Conservation (phyloP, 768 basidiomycete species). For the Tubosaeta sp. region DNA sequence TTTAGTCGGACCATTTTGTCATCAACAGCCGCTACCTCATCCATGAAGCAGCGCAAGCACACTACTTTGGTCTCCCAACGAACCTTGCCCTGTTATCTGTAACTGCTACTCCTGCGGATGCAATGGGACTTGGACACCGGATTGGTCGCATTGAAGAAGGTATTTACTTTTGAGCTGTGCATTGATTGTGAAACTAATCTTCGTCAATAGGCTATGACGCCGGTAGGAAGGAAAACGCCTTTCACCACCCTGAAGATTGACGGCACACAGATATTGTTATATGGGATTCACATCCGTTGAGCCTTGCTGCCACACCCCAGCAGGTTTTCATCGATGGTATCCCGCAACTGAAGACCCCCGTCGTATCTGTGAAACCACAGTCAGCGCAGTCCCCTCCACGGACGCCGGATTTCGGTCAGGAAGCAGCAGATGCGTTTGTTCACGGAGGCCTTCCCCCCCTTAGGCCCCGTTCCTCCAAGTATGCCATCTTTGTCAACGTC, state of each 20-base stretch:
- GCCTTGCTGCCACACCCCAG: constrained; percentile 66
- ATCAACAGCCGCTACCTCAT: constrained; percentile 64
- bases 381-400: constrained; percentile 45
- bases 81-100: constrained; percentile 60
- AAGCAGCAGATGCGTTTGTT: constrained; percentile 54
- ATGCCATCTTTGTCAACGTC: constrained; percentile 66
- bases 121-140: constrained; percentile 70
- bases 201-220: constrained; percentile 40
- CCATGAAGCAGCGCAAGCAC: constrained; percentile 68
- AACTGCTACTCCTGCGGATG: constrained; percentile 61
- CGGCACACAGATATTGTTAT: constrained; percentile 57
- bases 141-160: constrained; percentile 60
- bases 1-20: constrained; percentile 54
- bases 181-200: background rate
- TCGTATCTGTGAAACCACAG: constrained; percentile 35
- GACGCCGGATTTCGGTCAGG: constrained; percentile 64
- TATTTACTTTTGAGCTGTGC: background rate
- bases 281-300: constrained; percentile 74
- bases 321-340: constrained; percentile 87
- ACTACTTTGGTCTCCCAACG: constrained; percentile 59
- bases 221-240: constrained; percentile 20
- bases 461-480: constrained; percentile 31
- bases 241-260: constrained; percentile 2
- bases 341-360: constrained; percentile 54
- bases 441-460: constrained; percentile 79